Percentiles rank a stretch among this genome's conserved stretches.
Conservation (phyloP, 148 eudicot species). For the Fagopyrum tataricum region DNA sequence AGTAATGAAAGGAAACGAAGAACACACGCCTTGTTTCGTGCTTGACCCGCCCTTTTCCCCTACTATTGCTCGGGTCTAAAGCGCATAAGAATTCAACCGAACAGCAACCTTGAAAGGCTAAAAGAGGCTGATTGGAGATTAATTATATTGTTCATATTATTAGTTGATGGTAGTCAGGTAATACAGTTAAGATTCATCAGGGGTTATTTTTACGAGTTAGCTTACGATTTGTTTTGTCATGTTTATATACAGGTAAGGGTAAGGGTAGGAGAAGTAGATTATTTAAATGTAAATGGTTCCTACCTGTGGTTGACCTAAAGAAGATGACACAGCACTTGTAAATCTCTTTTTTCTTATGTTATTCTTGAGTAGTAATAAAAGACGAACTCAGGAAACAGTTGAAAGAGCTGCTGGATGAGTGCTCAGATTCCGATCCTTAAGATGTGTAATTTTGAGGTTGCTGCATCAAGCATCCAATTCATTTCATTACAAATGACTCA, state of each 20-base stretch:
- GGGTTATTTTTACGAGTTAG: not conserved
- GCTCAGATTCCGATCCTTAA: not conserved
- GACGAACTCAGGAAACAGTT: no score
- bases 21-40: slow-evolving; percentile 41
- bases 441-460: no score
- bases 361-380: not conserved
- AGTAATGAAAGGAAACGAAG: slow-evolving; percentile 26
- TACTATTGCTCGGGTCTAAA: slow-evolving; percentile 67
- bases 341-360: not conserved
- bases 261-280: slow-evolving; percentile 4
- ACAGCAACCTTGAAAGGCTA: not conserved
- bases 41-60: slow-evolving; percentile 92
- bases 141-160: not conserved
- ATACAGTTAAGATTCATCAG: not conserved
- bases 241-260: slow-evolving; percentile 3
- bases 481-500: no score
- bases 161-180: not conserved
- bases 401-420: no score
- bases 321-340: slow-evolving; percentile 5
- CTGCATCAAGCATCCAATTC: no score
- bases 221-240: not conserved
- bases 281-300: slow-evolving; percentile 9
- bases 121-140: not conserved
- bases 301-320: not conserved
- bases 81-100: not conserved